A percentile compares a stretch with the other conserved stretches of the same genome.
Evolutionary conservation across 768 basidiomycete genomes (phyloP).

Genomic region (Dentipellis fragilis): DNA sequence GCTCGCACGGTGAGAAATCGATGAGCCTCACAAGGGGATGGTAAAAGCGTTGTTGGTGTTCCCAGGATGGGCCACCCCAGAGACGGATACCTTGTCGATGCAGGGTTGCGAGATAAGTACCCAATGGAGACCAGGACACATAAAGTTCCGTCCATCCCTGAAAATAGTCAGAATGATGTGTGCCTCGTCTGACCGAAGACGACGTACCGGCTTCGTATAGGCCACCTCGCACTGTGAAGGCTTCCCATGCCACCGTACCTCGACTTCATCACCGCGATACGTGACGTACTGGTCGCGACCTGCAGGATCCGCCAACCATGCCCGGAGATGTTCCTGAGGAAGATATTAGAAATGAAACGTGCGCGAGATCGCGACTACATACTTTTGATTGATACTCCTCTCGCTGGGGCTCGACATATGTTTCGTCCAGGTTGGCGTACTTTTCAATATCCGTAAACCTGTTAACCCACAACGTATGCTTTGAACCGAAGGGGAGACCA

Average conservation of each 20-base stretch:
- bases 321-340: conserved; percentile 81
- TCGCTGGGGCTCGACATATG: conserved; percentile 61
- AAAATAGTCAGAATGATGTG: conserved; percentile 37
- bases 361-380: conserved; percentile 10
- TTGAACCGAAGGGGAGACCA: conserved; percentile 78
- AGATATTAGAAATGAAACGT: not conserved
- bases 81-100: conserved; percentile 93
- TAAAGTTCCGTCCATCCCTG: conserved; percentile 84
- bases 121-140: conserved; percentile 92
- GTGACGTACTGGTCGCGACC: conserved; percentile 96
- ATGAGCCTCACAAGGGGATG: conserved; percentile 93
- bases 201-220: conserved; percentile 59
- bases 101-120: conserved; percentile 89
- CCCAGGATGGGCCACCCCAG: conserved; percentile 92
- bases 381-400: conserved; percentile 75
- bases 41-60: conserved; percentile 81
- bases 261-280: conserved; percentile 85
- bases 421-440: conserved; percentile 67
- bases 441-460: conserved; percentile 85
- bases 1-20: conserved; percentile 95
- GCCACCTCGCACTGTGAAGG: conserved; percentile 79
- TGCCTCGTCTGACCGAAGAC: not conserved
- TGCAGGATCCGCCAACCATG: conserved; percentile 87
- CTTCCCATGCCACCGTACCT: conserved; percentile 88
- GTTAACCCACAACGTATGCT: conserved; percentile 77